Evolutionary conservation across 2,329 filamentous ascomycete genomes (phyloP), one percentile per base, ranked within the genome.

Genomic region (Apiospora kogelbergensis): DNA sequence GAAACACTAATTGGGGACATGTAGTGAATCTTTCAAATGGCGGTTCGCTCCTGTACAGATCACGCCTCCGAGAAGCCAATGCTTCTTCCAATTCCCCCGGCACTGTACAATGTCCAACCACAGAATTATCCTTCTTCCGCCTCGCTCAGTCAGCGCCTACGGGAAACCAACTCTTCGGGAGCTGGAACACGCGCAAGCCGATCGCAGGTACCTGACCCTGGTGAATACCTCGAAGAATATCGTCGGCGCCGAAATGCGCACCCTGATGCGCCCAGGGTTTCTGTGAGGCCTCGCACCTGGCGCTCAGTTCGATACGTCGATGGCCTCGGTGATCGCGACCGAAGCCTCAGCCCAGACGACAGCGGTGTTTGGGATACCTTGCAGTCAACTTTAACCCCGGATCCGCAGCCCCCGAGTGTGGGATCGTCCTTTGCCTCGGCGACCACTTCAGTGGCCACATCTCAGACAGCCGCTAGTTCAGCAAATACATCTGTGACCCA

Each of bases 361-460:
- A 86, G 89, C 71, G 85, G 86, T 65, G 84, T 85, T 1, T 98
- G 95, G 95, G 91, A 95, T 70, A 93, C 90, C 3, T 89, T 98
- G 67, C 84, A 94, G 69, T 91, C 88, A 7, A 97, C 93, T 0
- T 87, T 98, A 70, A 91, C 92, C 0, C 93, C 93, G 0, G 94
- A 97, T 78, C 90, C 91, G 20, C 91, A 93, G 71, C 87, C 93
- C 2, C 93, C 94, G 0, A 97, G 92, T 74, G 88, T 89, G 1
- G 89, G 92, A 40, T 95, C 94, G 0, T 97, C 94, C 0, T 97
- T 97, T 78, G 88, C 90, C 0, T 95, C 93, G 11, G 85, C 85
- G 1, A 83, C 83, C n/a, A 83, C 83, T 15, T 86, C 86, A 0
- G 80, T 80, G 3, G 77, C 76, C 2, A 76, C 78, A 3, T 83